Evolutionary conservation across 345 rosid genomes (phyloP), one percentile per base, ranked within the genome.

Genomic region (Pugionium cornutum): DNA sequence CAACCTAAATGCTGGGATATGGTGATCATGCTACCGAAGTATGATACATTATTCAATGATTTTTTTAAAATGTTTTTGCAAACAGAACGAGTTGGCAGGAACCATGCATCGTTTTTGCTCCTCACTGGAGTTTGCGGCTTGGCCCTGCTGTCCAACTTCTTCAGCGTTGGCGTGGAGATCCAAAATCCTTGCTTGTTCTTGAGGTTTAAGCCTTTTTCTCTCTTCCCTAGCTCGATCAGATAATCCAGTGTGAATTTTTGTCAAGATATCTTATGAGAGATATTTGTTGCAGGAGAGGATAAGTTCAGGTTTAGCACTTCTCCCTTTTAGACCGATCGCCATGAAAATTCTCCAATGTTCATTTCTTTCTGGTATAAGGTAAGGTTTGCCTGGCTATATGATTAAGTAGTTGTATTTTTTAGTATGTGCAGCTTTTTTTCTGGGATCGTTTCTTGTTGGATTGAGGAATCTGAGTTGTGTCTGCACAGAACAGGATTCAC

Each of bases 321-420:
- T 85, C 69, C 97, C 97, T 51, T 92, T 81, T 80, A 79, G 83
- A 69, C 88, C 83, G 40, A 66, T 81, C 67, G 78, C 69, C 28
- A 92, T 89, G 96, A 88, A 83, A 76, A 82, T 89, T 73, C 96
- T 86, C 58, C 83, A 78, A 32, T 89, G 97, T 67, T 92, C 98
- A 8, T 92, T 92, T 66, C 79, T 83, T 49, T 81, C 83, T 56
- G 97, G 94, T 77, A 80, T 84, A 70, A 80, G 76, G 98, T 88
- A 76, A 59, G 77, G 18, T 9, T 57, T 51, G 27, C 61, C 28
- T 61, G 62, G 47, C 34, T 28, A 40, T 43, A 27, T 41, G 9
- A 41, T 48, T 28, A 26, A 43, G 7, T 44, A 43, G 25, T 28
- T 18, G n/a, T 34, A 2, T 34, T 44, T 31, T 9, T 39, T 33